These are phyloP conservation scores for Lentinula guzmanii DNA, from an alignment of 768 basidiomycete genomes.

Conservation along the genomic window DNA sequence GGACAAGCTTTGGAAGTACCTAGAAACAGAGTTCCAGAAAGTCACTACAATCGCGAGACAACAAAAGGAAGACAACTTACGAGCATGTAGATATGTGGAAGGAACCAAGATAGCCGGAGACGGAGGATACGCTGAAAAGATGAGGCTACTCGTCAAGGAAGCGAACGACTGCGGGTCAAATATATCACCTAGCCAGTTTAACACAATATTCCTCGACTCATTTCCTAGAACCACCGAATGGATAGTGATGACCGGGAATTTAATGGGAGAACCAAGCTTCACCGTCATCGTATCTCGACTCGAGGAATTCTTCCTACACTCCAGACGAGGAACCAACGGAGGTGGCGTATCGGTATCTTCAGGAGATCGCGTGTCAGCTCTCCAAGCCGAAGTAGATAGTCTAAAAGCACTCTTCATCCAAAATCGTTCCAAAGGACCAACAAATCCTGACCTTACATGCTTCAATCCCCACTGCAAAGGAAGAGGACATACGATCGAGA, in stretches of 20 bases:
- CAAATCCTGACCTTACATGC: not conserved
- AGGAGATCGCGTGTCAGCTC: no score
- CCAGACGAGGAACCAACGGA: no score
- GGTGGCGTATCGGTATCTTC: no score
- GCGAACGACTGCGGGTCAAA: not conserved
- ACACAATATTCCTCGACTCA: not conserved
- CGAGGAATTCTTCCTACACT: no score
- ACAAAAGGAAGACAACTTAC: not conserved
- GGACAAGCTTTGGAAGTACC: not conserved
- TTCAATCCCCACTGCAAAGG: conserved; percentile 13
- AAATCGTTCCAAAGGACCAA: no score
- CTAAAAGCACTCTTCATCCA: no score
- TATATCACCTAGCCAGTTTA: not conserved
- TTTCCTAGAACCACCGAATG: no score
- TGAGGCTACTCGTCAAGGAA: not conserved
- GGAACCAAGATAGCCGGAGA: not conserved
- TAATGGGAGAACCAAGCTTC: not conserved
- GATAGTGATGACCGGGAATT: not conserved
- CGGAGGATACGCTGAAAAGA: not conserved
- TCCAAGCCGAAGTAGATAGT: no score
- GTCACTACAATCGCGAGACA: no score
- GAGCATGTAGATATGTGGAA: not conserved
- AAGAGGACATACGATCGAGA: conserved; percentile 9
- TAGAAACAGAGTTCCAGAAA: not conserved
- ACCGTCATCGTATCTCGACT: not conserved